Conservation (phyloP, 2,329 filamentous ascomycete genomes). For the Fusarium anthophilum region DNA sequence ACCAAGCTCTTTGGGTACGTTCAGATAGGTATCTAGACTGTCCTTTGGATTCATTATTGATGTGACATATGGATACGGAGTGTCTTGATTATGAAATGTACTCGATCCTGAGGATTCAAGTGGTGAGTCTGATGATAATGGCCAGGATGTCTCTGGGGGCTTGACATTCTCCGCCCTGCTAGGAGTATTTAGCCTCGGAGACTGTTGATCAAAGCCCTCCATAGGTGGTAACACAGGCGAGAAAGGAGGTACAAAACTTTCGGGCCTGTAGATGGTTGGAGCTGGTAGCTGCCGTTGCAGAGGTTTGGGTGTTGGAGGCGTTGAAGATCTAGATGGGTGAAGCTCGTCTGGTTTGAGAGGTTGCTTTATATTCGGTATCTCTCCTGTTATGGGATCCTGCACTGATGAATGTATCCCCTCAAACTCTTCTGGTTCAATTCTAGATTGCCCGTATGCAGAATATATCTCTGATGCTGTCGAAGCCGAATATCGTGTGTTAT, state of each 20-base stretch:
- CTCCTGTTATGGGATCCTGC: conserved; percentile 10
- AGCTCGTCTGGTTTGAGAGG: conserved; percentile 15
- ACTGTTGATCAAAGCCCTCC: not conserved
- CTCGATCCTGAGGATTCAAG: conserved; percentile 20
- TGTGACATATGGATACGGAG: not conserved
- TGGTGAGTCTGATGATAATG: conserved; percentile 19
- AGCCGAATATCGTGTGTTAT: conserved; percentile 16
- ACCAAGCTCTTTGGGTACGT: conserved; percentile 7
- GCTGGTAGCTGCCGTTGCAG: conserved; percentile 4
- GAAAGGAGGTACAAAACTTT: conserved; percentile 14
- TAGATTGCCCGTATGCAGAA: conserved; percentile 6
- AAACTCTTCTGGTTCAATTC: conserved; percentile 16
- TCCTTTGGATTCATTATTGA: not conserved
- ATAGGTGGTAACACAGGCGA: not conserved
- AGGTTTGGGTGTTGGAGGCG: conserved; percentile 14
- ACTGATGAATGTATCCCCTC: conserved; percentile 1
- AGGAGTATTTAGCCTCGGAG: not conserved
- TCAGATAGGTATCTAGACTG: not conserved
- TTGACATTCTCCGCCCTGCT: not conserved
- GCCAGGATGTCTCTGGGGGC: conserved; percentile 11
- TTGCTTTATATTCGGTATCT: conserved; percentile 4
- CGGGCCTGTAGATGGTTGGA: conserved; percentile 7
- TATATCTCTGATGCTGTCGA: conserved; percentile 25
- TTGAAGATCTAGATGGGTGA: conserved; percentile 5
- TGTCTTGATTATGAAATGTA: conserved; percentile 16